Base-by-base conservation (phyloP, 1,284 basidiomycete species). In the Ganoderma sinense region DNA sequence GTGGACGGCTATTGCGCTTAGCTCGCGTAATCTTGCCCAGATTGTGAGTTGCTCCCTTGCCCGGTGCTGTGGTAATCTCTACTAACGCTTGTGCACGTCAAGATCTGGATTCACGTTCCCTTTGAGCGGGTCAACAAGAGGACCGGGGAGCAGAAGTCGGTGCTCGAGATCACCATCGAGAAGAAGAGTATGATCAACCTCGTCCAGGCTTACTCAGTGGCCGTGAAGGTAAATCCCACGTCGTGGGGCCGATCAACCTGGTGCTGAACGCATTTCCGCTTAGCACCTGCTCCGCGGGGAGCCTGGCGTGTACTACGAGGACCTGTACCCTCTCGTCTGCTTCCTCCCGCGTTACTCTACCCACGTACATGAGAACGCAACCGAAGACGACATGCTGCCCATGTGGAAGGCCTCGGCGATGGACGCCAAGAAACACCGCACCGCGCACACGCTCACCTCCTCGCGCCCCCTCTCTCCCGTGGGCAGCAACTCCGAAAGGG, bases 151-250 rank as follows among this genome's bases (percentile, higher is more conserved):
- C 80, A 80, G 39, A 78, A 82, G 71, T 85, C 84, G 2, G 76
- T 75, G 13, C 80, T 89, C 36, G 82, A 87, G 74, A 84, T 84
- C 31, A 79, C 88, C 1, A 86, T 93, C 43, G 92, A 94, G 81
- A 93, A 93, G 81, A 91, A 90, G 79, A 88, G 89, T 11, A 89
- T 93, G 84, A 85, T 93, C 69, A 91, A 92, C 77, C 80, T 94
- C 69, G 80, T 91, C 33, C 87, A 92, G 78, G 91, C 88, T 1
- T 92, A 87, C 74, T 84, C 88, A 6, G 88, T 90, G 5, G 80
- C 89, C 8, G 85, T 89, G 48, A 91, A 91, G 83, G 87, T 88
- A 73, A 13, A n/a, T 3, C 18, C 1, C 16, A 3, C 23, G 56
- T 26, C 10, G 20, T 26, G 13, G n/a, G 36, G 26, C 36, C 48